Evolutionary conservation across 2,329 filamentous ascomycete species (phyloP).

Genomic region (Xylariaceae sp.): DNA sequence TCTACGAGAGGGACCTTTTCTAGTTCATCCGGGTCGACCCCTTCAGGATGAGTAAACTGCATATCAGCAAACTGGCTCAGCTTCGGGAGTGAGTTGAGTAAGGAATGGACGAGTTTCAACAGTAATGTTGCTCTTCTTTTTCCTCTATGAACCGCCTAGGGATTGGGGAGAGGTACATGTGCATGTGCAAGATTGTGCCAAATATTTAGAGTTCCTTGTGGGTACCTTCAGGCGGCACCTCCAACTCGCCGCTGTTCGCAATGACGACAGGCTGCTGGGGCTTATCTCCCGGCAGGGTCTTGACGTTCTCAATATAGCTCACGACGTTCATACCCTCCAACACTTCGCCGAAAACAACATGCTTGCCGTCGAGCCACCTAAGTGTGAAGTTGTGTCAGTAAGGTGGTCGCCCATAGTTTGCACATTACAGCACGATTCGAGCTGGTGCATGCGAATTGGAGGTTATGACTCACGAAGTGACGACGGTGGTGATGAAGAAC

Average conservation of each 20-base stretch:
- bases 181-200: constrained; percentile 25
- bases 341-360: constrained; percentile 87
- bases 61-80: constrained; percentile 29
- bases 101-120: constrained; percentile 26
- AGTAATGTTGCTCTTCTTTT: constrained; percentile 9
- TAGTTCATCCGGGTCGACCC: constrained; percentile 16
- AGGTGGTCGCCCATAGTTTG: neutral
- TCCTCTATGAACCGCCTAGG: constrained; percentile 16
- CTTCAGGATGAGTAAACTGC: constrained; percentile 22
- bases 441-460: constrained; percentile 5
- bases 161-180: constrained; percentile 21
- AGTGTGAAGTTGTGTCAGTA: constrained; percentile 17
- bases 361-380: constrained; percentile 75
- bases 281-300: constrained; percentile 62
- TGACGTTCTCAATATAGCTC: constrained; percentile 68
- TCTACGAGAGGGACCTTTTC: constrained; percentile 15
- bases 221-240: constrained; percentile 86
- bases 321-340: constrained; percentile 80
- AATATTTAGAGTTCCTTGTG: constrained; percentile 75
- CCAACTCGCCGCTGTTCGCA: constrained; percentile 75
- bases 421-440: constrained; percentile 1
- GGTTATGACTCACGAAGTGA: constrained; percentile 59
- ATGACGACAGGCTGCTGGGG: constrained; percentile 68
- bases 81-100: constrained; percentile 24
- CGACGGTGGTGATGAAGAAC: constrained; percentile 84